phyloP scores from a whole-genome alignment of 805 yeast species.

The Myxozyma nipponensis region DNA sequence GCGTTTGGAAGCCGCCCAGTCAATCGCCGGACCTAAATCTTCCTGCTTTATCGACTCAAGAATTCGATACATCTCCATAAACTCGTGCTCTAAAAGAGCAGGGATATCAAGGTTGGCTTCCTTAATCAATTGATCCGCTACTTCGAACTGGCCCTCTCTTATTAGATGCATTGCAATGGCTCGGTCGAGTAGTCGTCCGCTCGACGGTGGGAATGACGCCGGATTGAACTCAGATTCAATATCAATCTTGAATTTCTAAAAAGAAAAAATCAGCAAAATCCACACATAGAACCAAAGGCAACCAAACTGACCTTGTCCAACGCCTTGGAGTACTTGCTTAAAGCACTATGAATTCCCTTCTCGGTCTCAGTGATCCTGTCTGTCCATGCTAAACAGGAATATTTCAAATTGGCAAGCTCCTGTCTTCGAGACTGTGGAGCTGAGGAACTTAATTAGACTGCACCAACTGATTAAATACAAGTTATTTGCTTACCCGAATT shows the following conservation, averaged over 20 bases:
- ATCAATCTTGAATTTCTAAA: conserved; percentile 22
- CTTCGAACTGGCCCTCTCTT: conserved; percentile 46
- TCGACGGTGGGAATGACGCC: conserved; percentile 23
- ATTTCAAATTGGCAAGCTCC: conserved; percentile 14
- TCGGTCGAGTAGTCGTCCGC: conserved; percentile 36
- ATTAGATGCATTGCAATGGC: conserved; percentile 48
- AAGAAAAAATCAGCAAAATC: not conserved
- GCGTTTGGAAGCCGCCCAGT: conserved; percentile 44
- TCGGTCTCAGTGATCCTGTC: conserved; percentile 30
- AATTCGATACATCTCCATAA: conserved; percentile 45
- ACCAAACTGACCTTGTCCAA: conserved; percentile 35
- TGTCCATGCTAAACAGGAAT: conserved; percentile 15
- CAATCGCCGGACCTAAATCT: conserved; percentile 46
- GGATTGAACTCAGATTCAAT: conserved; percentile 21
- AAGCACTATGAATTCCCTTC: conserved; percentile 32
- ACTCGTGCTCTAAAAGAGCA: conserved; percentile 37
- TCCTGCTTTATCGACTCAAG: conserved; percentile 39
- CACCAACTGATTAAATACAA: not conserved
- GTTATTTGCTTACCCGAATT: conserved; percentile 22
- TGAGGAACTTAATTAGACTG: conserved; percentile 5
- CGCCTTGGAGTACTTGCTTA: conserved; percentile 35
- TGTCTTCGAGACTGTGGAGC: conserved; percentile 23
- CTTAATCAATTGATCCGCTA: conserved; percentile 36
- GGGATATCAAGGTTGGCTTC: conserved; percentile 33
- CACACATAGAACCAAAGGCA: not conserved